phyloP scores from a whole-genome alignment of 2,329 filamentous ascomycete species.

The Dactylellina haptotyla region DNA sequence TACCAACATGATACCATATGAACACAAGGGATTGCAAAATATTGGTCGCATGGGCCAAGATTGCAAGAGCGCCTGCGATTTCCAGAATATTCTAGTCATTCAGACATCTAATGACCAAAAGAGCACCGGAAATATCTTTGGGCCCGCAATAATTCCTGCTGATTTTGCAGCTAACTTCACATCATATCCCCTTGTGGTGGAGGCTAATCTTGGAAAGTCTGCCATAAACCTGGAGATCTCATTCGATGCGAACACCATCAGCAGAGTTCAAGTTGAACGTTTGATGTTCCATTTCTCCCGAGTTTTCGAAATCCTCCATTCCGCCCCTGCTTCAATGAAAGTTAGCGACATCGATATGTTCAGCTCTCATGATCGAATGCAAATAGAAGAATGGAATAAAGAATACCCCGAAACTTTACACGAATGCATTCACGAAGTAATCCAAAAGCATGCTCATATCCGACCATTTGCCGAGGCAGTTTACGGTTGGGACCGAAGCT shows the following conservation, averaged over 20 bases:
- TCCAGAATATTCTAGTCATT: conserved; percentile 68
- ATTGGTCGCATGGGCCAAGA: too few species aligned
- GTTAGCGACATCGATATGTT: conserved; percentile 11
- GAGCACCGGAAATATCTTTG: conserved; percentile 5
- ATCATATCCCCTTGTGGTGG: conserved; percentile 14
- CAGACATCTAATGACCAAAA: conserved; percentile 59
- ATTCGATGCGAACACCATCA: conserved; percentile 15
- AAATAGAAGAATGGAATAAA: conserved; percentile 9
- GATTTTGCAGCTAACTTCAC: conserved; percentile 8
- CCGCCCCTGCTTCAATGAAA: conserved; percentile 1
- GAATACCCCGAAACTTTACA: background rate
- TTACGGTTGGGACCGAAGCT: conserved; percentile 19
- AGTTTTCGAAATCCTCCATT: conserved; percentile 6
- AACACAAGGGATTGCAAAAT: too few species aligned
- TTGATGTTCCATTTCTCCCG: conserved; percentile 8
- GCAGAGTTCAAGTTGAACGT: conserved; percentile 7
- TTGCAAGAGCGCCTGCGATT: conserved; percentile 70
- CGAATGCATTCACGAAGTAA: conserved; percentile 1
- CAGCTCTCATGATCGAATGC: conserved; percentile 1
- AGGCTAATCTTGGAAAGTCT: conserved; percentile 12
- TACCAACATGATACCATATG: too few species aligned
- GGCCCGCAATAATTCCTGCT: conserved; percentile 2
- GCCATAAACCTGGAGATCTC: conserved; percentile 4
- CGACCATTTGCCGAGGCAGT: conserved; percentile 4
- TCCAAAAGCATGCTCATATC: background rate